These are phyloP conservation scores for Pythium utonaiense DNA, from an alignment of 352 stramenopile species.

Conservation along the genomic window DNA sequence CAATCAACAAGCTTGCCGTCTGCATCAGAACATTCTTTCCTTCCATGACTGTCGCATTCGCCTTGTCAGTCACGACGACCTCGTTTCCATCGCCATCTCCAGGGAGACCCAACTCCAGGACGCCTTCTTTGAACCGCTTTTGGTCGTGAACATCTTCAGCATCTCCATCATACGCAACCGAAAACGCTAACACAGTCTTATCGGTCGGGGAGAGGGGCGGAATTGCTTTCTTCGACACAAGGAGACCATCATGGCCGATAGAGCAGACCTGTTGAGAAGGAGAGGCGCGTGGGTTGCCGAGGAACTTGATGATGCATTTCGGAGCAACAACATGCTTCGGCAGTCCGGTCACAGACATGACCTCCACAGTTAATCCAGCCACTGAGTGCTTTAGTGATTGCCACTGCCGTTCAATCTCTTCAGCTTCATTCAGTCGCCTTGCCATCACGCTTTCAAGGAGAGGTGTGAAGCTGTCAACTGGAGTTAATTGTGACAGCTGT, in stretches of 20 bases:
- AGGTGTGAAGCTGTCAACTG: slow-evolving; percentile 41
- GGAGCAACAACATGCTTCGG: slow-evolving; percentile 29
- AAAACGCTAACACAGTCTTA: background rate
- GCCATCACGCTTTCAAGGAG: slow-evolving; percentile 36
- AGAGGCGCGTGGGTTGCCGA: slow-evolving; percentile 29
- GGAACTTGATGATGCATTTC: slow-evolving; percentile 42
- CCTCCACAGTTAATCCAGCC: slow-evolving; percentile 37
- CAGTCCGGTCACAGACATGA: slow-evolving; percentile 45
- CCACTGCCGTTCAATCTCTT: slow-evolving; percentile 26
- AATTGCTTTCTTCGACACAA: slow-evolving; percentile 5
- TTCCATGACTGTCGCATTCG: slow-evolving; percentile 2
- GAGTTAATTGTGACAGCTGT: slow-evolving; percentile 31
- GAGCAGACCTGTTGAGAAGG: background rate
- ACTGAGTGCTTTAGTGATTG: slow-evolving; percentile 33
- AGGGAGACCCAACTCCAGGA: background rate
- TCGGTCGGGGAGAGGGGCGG: background rate
- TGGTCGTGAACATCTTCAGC: slow-evolving; percentile 28
- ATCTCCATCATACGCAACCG: background rate
- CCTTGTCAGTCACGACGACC: slow-evolving; percentile 6
- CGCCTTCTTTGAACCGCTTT: slow-evolving; percentile 11
- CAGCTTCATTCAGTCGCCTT: slow-evolving; percentile 23
- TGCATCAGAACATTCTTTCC: slow-evolving; percentile 30
- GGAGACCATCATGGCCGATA: slow-evolving; percentile 1
- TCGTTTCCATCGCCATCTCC: background rate
- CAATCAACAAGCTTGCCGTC: slow-evolving; percentile 44